Base-by-base conservation (phyloP, 768 basidiomycete genomes). In the Mycena albidolilacea region DNA sequence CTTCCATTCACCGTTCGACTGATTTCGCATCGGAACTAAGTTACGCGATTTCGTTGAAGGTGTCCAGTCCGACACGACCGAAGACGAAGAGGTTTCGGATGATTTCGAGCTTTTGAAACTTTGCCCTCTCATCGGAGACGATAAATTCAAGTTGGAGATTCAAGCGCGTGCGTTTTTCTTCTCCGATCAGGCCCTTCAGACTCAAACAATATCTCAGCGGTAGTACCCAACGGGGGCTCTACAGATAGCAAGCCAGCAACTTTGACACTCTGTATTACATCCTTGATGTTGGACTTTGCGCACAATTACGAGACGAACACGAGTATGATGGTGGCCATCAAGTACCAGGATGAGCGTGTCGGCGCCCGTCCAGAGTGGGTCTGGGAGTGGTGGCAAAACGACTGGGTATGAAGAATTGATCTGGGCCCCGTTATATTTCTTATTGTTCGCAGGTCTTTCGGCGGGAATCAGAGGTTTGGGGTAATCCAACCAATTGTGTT, bases 291-390 rank as follows among this genome's bases (percentile, higher is more conserved):
- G 62, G 92, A 93, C 72, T 90, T 87, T 69, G 82, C 89, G 12
- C 87, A 91, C 66, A 82, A 91, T 63, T 90, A 89, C 78, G 89
- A 91, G 77, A 85, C 88, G 65, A 84, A 85, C 12, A 87, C 91
- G 7, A 89, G 92, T 14, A 92, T 94, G 85, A 90, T 94, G 84
- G 87, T 90, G 15, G 93, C 91, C 14, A 91, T 95, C 71, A 93
- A 91, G 77, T 90, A 88, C 58, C 87, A 90, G 74, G 87, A 89
- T 69, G 88, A 90, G 73, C 85, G 88, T 60, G 81, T 83, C 12
- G 93, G 90, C 7, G 89, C 90, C 0, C 89, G 92, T 17, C 84
- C 91, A 39, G 89, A 92, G 52, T 95, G 92, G 92, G 84, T 91
- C 35, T 95, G 93, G 92, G 90, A 93, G 69, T 83, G 82, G 67